Evolutionary conservation across 495 filamentous ascomycete genomes (phyloP).

Genomic region (Penicillium psychrofluorescens): DNA sequence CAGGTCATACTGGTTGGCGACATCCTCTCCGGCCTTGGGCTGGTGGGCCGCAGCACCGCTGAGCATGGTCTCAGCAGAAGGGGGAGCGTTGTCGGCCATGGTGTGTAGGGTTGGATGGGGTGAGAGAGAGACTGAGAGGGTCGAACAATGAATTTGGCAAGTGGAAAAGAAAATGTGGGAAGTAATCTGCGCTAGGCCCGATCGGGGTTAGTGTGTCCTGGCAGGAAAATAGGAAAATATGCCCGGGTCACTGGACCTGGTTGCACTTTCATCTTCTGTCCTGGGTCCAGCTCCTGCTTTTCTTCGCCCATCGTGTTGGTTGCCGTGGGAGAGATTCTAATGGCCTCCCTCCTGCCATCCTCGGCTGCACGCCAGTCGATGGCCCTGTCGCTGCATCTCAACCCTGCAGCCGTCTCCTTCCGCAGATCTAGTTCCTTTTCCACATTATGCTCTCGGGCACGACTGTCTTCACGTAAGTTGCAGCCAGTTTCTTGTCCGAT

Average conservation of each 20-base stretch:
- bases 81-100: conserved; percentile 62
- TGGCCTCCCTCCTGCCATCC: no score
- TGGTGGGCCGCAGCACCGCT: conserved; percentile 43
- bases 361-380: conserved; percentile 29
- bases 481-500: not conserved
- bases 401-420: conserved; percentile 3
- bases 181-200: conserved; percentile 31
- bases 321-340: no score
- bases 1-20: conserved; percentile 66
- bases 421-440: conserved; percentile 29
- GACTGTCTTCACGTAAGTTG: conserved; percentile 25
- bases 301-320: no score
- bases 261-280: no score
- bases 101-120: conserved; percentile 13
- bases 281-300: no score
- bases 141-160: not conserved
- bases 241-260: no score
- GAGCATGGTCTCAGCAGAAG: conserved; percentile 47
- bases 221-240: no score
- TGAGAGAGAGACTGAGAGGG: conserved; percentile 9
- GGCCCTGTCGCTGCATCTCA: conserved; percentile 15
- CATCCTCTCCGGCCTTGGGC: conserved; percentile 43
- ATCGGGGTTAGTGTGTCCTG: conserved; percentile 13
- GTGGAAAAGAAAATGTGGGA: conserved; percentile 19
- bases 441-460: conserved; percentile 23